Percentiles rank a stretch among this genome's conserved stretches.
Conservation (phyloP, 2,329 filamentous ascomycete species). For the Teratosphaeria gauchensis region DNA sequence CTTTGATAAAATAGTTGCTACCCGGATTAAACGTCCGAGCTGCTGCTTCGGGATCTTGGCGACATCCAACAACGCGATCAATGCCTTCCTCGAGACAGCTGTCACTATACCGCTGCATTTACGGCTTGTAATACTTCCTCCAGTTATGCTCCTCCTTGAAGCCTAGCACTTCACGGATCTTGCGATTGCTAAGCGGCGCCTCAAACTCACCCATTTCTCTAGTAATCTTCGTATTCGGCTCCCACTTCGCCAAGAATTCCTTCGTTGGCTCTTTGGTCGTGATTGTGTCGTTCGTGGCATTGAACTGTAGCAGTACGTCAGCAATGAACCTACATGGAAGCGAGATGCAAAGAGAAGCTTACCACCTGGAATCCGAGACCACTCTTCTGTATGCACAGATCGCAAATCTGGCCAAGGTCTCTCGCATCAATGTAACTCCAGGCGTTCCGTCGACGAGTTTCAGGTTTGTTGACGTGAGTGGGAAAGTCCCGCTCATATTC, state of each 20-base stretch:
- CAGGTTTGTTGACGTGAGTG: constrained; percentile 41
- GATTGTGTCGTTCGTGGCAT: constrained; percentile 54
- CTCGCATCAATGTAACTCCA: constrained; percentile 56
- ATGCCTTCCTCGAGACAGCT: too few species aligned
- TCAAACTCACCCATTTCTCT: constrained; percentile 49
- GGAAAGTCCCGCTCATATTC: constrained; percentile 49
- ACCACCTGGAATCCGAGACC: constrained; percentile 50
- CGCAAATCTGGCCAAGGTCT: constrained; percentile 53
- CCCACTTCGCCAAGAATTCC: constrained; percentile 42
- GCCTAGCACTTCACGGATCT: constrained; percentile 49
- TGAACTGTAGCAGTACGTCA: constrained; percentile 34
- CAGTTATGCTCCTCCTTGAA: constrained; percentile 52
- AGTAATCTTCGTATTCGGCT: constrained; percentile 43
- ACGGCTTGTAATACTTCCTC: constrained; percentile 39
- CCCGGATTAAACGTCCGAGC: too few species aligned
- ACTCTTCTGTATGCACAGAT: constrained; percentile 43
- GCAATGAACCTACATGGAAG: not conserved
- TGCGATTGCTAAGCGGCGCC: constrained; percentile 51
- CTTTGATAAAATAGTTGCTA: too few species aligned
- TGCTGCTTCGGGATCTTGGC: too few species aligned
- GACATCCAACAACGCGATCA: too few species aligned
- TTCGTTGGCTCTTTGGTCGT: constrained; percentile 44
- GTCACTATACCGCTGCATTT: not conserved
- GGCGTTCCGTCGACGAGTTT: constrained; percentile 46
- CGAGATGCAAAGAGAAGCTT: not conserved